A percentile compares a stretch with the other conserved stretches of the same genome.
Conservation (phyloP, 2,329 filamentous ascomycete genomes). For the Venturia effusa region DNA sequence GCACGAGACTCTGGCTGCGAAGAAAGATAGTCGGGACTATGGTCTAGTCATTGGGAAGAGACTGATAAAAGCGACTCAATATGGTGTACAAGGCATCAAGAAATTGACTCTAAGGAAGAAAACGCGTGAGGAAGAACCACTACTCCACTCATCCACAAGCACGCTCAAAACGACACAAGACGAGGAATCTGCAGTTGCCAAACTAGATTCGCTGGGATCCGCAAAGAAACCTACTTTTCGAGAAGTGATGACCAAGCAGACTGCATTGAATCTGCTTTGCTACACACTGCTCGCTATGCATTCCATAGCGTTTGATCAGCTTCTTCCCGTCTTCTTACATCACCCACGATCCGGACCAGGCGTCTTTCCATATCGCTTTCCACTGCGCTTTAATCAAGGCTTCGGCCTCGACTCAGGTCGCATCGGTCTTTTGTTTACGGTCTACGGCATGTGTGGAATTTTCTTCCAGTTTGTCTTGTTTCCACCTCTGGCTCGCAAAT, state of each 20-base stretch:
- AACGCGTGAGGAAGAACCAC: slow-evolving; percentile 4
- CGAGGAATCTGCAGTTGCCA: background rate
- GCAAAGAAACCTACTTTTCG: slow-evolving; percentile 27
- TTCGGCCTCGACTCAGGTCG: slow-evolving; percentile 62
- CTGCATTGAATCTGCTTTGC: slow-evolving; percentile 60
- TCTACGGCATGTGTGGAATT: slow-evolving; percentile 71
- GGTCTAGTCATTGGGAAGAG: slow-evolving; percentile 57
- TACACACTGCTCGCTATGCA: slow-evolving; percentile 79
- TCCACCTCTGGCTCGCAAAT: slow-evolving; percentile 59
- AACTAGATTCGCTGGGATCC: background rate
- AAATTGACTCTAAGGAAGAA: background rate
- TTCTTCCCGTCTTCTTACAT: slow-evolving; percentile 58
- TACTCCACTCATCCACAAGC: background rate
- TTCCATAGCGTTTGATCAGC: slow-evolving; percentile 72
- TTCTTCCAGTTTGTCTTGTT: slow-evolving; percentile 80
- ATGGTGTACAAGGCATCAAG: background rate
- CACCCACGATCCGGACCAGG: slow-evolving; percentile 47
- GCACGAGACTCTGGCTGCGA: slow-evolving; percentile 73
- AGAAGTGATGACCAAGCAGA: slow-evolving; percentile 65
- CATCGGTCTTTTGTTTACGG: slow-evolving; percentile 77
- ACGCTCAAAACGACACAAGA: background rate
- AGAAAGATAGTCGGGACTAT: slow-evolving; percentile 58
- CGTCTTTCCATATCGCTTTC: slow-evolving; percentile 49
- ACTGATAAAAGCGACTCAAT: background rate
- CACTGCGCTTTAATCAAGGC: slow-evolving; percentile 73